A percentile compares a stretch with the other conserved stretches of the same genome.
Conservation (phyloP, 2,329 filamentous ascomycete genomes). For the Penicillium sp. region DNA sequence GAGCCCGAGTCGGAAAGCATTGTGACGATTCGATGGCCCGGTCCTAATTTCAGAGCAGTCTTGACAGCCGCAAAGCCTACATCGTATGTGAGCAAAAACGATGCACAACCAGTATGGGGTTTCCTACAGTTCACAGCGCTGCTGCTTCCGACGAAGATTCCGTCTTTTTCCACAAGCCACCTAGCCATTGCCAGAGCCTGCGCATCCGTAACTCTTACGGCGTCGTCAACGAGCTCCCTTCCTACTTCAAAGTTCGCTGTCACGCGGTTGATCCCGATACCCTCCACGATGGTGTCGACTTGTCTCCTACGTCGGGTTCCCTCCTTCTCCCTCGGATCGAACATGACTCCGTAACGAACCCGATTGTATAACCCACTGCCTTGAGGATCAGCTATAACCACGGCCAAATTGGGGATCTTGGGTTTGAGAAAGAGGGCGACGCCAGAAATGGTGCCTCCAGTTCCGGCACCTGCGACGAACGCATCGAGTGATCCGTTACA, state of each 20-base stretch:
- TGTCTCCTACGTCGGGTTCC: constrained; percentile 87
- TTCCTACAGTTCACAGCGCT: constrained; percentile 88
- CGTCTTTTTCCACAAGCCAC: constrained; percentile 94
- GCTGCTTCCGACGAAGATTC: constrained; percentile 91
- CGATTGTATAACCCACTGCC: constrained; percentile 93
- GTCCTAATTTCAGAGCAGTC: constrained; percentile 52
- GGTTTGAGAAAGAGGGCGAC: constrained; percentile 84
- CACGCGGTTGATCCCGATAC: constrained; percentile 92
- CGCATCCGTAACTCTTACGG: constrained; percentile 82
- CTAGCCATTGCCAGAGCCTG: constrained; percentile 94
- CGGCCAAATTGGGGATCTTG: constrained; percentile 63
- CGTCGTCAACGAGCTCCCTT: constrained; percentile 84
- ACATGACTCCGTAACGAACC: constrained; percentile 94
- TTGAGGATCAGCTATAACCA: constrained; percentile 91
- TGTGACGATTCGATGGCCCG: constrained; percentile 55
- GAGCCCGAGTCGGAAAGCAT: constrained; percentile 57
- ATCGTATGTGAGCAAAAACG: constrained; percentile 20
- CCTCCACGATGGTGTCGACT: constrained; percentile 95
- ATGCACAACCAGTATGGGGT: neutral
- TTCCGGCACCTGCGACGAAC: constrained; percentile 92
- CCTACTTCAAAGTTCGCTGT: constrained; percentile 92
- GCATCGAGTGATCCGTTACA: constrained; percentile 76
- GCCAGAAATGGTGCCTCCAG: constrained; percentile 89
- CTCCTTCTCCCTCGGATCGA: constrained; percentile 84
- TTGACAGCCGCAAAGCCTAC: constrained; percentile 55